Evolutionary conservation across 2,329 filamentous ascomycete genomes (phyloP), one percentile per base, ranked within the genome.

Genomic region (Leptographium flavum): DNA sequence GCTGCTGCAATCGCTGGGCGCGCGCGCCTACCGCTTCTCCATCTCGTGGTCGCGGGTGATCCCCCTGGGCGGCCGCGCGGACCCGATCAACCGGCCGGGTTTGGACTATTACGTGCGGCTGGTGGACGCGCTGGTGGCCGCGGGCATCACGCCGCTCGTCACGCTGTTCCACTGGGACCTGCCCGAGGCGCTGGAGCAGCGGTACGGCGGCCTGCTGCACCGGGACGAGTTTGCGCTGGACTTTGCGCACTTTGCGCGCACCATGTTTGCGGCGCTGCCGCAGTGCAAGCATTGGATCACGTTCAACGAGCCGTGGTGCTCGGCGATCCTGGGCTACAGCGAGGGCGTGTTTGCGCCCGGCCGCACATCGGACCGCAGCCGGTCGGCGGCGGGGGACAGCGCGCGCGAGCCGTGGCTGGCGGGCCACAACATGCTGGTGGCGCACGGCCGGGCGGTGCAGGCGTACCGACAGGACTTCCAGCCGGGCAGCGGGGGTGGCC

Each of bases 81-180:
- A 93, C 60, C 81, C 85, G 21, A 59, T 93, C 63, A 94, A 93
- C 66, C 71, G 84, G 56, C 73, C 75, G 47, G 87, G 86, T 23
- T 63, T 94, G 35, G 74, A 82, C 53, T 81, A 85, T 66, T 94
- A 93, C 62, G 69, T 79, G 58, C 78, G 80, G 56, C 81, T 93
- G 50, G 78, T 87, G 37, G 82, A 92, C 58, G 82, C 85, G 56
- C 71, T 93, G 42, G 70, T 83, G 38, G 83, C 71, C 5, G 83
- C 80, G 6, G 83, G 80, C 48, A 92, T 94, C 56, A 75, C 70
- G 21, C 87, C 87, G 1, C 79, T 92, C 60, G 75, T 93, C 56
- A 94, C 87, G 4, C 69, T 94, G 15, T 85, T 83, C 62, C 87
- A 94, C 64, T 93, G 87, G 86, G 87, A 94, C 64, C 71, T 92